Evolutionary conservation across 2,329 filamentous ascomycete species (phyloP).

Genomic region (Cadophora gregata): DNA sequence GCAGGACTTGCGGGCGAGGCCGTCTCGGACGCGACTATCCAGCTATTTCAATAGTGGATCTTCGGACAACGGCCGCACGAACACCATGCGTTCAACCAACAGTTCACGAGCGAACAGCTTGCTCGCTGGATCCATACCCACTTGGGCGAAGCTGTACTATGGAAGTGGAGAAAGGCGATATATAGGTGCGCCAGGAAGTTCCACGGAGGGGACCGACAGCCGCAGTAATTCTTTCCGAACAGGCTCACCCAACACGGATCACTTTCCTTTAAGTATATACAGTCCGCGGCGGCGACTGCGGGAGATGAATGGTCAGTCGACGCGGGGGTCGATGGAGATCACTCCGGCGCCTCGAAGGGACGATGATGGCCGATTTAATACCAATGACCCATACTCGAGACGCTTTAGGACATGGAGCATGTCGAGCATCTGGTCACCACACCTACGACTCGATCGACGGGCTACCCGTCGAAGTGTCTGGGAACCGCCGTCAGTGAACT

Average conservation of each 20-base stretch:
- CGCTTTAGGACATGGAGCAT: constrained; percentile 56
- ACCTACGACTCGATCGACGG: constrained; percentile 68
- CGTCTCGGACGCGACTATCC: constrained; percentile 60
- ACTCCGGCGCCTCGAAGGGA: constrained; percentile 41
- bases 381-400: constrained; percentile 27
- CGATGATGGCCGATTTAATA: constrained; percentile 27
- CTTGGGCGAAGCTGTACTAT: constrained; percentile 70
- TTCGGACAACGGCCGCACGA: constrained; percentile 49
- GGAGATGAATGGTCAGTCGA: constrained; percentile 44
- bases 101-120: constrained; percentile 53
- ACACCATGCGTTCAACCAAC: constrained; percentile 43
- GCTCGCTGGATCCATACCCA: constrained; percentile 49
- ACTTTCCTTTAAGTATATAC: constrained; percentile 53
- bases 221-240: constrained; percentile 53
- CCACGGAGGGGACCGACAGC: constrained; percentile 48
- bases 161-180: constrained; percentile 66
- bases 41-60: constrained; percentile 55
- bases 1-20: constrained; percentile 56
- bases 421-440: constrained; percentile 75
- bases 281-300: constrained; percentile 53
- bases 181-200: constrained; percentile 48
- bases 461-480: constrained; percentile 66
- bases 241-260: constrained; percentile 57
- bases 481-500: constrained; percentile 75
- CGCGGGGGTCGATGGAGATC: constrained; percentile 53